A percentile compares a stretch with the other conserved stretches of the same genome.
Conservation (phyloP, 306 rosid species). For the Hippophae tibetana region DNA sequence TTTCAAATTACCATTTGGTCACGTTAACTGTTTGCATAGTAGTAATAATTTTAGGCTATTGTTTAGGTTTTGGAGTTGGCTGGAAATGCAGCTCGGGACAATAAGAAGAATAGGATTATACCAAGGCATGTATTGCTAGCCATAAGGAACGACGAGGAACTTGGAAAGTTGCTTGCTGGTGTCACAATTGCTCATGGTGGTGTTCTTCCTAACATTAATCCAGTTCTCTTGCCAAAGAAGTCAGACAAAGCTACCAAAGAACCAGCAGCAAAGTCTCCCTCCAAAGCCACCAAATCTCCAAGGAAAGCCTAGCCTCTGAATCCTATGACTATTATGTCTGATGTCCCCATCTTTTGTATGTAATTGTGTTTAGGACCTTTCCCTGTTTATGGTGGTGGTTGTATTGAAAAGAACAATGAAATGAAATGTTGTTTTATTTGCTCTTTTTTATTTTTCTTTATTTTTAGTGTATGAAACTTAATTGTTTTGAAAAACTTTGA, state of each 20-base stretch:
- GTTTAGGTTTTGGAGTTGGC: slow-evolving; percentile 72
- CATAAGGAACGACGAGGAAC: slow-evolving; percentile 76
- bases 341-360: slow-evolving; percentile 21
- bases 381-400: no score
- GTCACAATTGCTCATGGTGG: slow-evolving; percentile 86
- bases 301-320: slow-evolving; percentile 38
- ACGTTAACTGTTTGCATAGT: no score
- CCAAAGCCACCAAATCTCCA: slow-evolving; percentile 60
- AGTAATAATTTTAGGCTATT: no score
- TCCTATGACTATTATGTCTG: not conserved
- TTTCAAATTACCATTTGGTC: no score
- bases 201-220: slow-evolving; percentile 80
- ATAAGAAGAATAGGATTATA: slow-evolving; percentile 68
- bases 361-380: slow-evolving; percentile 15
- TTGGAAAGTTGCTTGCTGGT: slow-evolving; percentile 72
- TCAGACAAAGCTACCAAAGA: slow-evolving; percentile 34
- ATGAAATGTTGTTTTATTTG: no score
- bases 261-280: slow-evolving; percentile 42
- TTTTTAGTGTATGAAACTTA: no score
- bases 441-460: no score
- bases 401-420: not conserved
- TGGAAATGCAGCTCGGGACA: slow-evolving; percentile 88
- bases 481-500: no score
- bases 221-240: slow-evolving; percentile 67
- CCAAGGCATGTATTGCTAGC: slow-evolving; percentile 72